These are phyloP conservation scores for Atalantia buxifolia DNA, from an alignment of 345 rosid species.

Conservation along the genomic window DNA sequence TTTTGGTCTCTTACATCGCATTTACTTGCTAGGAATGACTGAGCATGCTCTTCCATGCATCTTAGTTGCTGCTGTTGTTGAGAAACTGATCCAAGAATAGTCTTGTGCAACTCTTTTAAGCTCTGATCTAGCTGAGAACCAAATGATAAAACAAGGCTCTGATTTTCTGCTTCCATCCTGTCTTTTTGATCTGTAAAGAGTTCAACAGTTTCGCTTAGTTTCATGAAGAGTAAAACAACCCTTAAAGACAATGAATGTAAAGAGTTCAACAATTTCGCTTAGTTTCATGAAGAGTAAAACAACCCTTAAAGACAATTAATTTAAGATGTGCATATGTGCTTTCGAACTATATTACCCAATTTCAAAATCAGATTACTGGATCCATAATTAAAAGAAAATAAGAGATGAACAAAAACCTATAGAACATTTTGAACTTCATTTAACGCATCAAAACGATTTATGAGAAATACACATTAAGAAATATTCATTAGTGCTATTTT, in stretches of 20 bases:
- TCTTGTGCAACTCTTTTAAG: conserved; percentile 63
- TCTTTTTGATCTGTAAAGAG: conserved; percentile 59
- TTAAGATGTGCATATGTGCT: not conserved
- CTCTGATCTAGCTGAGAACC: conserved; percentile 88
- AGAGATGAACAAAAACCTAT: not conserved
- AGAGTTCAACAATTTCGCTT: conserved; percentile 1
- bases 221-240: not conserved
- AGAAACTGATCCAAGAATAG: conserved; percentile 70
- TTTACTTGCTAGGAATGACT: conserved; percentile 66
- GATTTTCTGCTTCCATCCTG: conserved; percentile 74
- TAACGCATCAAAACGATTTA: not conserved
- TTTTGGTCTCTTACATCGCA: conserved; percentile 61
- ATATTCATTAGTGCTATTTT: not conserved
- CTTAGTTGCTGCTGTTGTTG: conserved; percentile 82
- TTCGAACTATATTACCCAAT: not conserved
- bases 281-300: not conserved
- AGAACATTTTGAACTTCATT: not conserved
- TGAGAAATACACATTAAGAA: not conserved
- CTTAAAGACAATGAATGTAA: conserved; percentile 13
- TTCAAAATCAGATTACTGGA: not conserved
- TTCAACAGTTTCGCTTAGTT: not conserved
- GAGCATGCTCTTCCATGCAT: conserved; percentile 72
- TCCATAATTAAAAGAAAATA: not conserved
- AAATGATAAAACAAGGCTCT: conserved; percentile 56
- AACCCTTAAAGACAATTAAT: not conserved